Percentiles rank a stretch among this genome's conserved stretches.
Evolutionary conservation across 176 grass and related monocot species (phyloP).

Genomic region (Leersia perrieri): DNA sequence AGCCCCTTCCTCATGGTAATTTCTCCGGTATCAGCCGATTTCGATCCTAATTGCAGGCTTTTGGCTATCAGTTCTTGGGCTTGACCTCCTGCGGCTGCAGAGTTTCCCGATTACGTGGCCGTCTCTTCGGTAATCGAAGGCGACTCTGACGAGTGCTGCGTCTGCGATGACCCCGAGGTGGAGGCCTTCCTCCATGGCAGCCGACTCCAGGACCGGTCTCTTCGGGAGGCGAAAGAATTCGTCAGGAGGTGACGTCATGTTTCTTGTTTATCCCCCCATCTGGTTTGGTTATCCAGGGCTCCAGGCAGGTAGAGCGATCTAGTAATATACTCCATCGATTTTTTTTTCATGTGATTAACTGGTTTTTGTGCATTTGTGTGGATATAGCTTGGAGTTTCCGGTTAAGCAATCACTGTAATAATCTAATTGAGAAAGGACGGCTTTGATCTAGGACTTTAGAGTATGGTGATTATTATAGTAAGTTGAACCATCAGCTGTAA

Average conservation of each 20-base stretch:
- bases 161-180: constrained; percentile 21
- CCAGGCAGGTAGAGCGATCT: background rate
- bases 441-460: background rate
- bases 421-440: background rate
- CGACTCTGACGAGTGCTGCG: constrained; percentile 13
- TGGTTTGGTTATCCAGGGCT: background rate
- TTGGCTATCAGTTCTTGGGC: background rate
- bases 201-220: constrained; percentile 14
- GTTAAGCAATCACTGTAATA: background rate
- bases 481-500: background rate
- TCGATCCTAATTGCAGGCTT: constrained; percentile 6
- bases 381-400: background rate
- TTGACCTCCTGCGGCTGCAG: background rate
- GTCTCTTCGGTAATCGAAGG: constrained; percentile 9
- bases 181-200: background rate
- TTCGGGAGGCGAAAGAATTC: constrained; percentile 47
- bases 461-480: background rate
- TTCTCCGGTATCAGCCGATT: background rate
- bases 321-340: background rate
- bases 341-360: background rate
- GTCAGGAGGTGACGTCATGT: constrained; percentile 43
- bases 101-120: constrained; percentile 30
- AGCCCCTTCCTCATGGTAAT: constrained; percentile 24
- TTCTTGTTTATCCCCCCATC: background rate
- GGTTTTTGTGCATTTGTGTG: background rate